Base-by-base conservation (phyloP, 371 early-diverging fungal species). In the Parasitella parasitica region DNA sequence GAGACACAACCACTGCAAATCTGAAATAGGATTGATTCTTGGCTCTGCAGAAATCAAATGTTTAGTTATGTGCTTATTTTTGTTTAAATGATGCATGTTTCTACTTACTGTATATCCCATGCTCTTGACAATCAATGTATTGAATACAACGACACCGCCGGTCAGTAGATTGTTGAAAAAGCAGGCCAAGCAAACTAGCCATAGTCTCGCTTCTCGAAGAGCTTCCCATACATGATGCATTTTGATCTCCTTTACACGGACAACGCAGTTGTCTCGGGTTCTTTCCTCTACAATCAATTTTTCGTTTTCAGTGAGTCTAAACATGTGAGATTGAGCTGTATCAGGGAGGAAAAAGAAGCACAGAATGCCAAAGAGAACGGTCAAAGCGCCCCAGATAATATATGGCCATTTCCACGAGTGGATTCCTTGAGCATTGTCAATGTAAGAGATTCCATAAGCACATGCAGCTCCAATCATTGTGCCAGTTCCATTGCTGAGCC, bases 81-180 rank as follows among this genome's bases (percentile, higher is more conserved):
- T 4, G 41, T n/a, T 6, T 20, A 20, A 39, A 39, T 6, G n/a
- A 39, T 18, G 18, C 39, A 2, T 39, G 15, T 16, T 16, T 16
- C 39, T 15, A 38, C 68, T 61, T 75, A 75, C 76, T 6, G 69
- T 30, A 38, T 73, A 78, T 27, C 74, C 76, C n/a, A 78, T 43
- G 8, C 55, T 54, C 26, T 59, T 38, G 6, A 76, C 70, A 36
- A 78, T 61, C 8, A 70, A 54, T 16, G 76, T 64, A 57, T 67
- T 67, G 22, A 79, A 79, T 0, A 66, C 61, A 0, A 71, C 53
- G 39, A 76, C 55, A 48, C 72, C 79, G 24, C 75, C 72, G 27
- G 67, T 72, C 6, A 60, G 59, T 18, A 79, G 49, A 15, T 70
- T 70, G 6, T 68, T 64, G 35, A 55, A 62, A 15, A 69, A 50